Base-by-base conservation (phyloP, 495 filamentous ascomycete species). In the Neurospora sp. region DNA sequence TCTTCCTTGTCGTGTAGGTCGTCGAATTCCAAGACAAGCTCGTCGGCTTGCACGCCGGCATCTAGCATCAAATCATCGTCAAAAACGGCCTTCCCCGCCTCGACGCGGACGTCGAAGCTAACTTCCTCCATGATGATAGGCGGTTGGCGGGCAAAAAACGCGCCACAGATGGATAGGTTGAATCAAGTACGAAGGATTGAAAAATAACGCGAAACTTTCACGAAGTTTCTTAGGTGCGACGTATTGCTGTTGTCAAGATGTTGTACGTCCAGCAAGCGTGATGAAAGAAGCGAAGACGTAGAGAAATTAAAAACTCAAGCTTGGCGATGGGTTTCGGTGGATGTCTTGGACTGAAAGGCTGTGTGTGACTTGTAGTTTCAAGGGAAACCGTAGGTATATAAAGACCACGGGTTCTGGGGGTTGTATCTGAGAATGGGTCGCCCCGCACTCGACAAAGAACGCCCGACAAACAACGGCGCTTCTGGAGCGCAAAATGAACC, bases 11-110 rank as follows among this genome's bases (percentile, higher is more conserved):
- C 73, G 39, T 73, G 75, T 20, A 31, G 35, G 12, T 59, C 75
- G 27, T 78, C 77, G 0, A 78, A 69, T 14, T 78, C 70, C 35
- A 80, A 75, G 40, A 83, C 82, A 42, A 81, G 70, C 47, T 79
- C 80, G 45, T 81, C 78, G 0, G 44, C 75, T 22, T 78, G 75
- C 10, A 70, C 42, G 44, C 75, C 75, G 20, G 74, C 73, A 37
- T 76, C 74, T 8, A 78, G 72, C 40, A 77, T 78, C 10, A 78
- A 40, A 14, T 74, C 69, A 47, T 82, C 80, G 27, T 75, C 77
- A 20, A 71, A 76, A n/a, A 79, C 78, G 16, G 77, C 38, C 22
- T 70, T 77, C 38, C 74, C 77, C 5, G 72, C 73, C 3, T 75
- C 74, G 16, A 77, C 73, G 35, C 71, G 59, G 8, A 70, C 38